Evolutionary conservation across 1,139 yeast species (phyloP), one percentile per base, ranked within the genome.

Genomic region (Torulaspora globosa): DNA sequence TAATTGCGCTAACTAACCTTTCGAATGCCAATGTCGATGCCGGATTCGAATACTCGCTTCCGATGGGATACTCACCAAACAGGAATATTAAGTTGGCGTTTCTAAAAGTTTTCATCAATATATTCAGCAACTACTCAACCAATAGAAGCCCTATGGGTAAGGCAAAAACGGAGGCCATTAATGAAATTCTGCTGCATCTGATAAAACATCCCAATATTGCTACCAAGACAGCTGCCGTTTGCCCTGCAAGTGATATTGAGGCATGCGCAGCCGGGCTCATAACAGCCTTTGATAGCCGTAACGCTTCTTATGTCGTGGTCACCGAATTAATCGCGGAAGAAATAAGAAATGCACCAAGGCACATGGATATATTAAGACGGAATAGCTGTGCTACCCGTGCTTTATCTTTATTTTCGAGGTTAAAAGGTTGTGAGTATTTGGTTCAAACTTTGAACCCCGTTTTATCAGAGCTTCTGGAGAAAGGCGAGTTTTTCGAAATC

Each of bases 311-410:
- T 54, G 68, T 71, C 11, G 66, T 86, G 29, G 80, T 87, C 38
- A 67, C 75, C 5, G 73, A 76, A 5, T 70, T 85, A 41, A 70
- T 88, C 16, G 69, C 70, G 18, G 79, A 78, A 48, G 96, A 88
- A 60, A 81, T 87, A 21, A 63, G 70, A 35, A 70, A 69, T 27
- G 80, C 85, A 0, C 68, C 76, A 0, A 75, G 84, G 49, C 77
- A 87, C 11, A 76, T 84, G 31, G 95, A 86, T 58, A 76, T 87
- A 26, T 73, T 88, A 55, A 73, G 96, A 58, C 75, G 95, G 49
- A 88, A 88, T 62, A 83, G 94, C 44, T 84, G 88, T 21, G 84
- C 92, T 34, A 86, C 96, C 0, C 77, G 90, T 58, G 72, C 87
- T 39, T 70, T 87, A 43, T 83, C 90, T 0, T 73, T 84, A 33